Conservation (phyloP, 208 protist species). For the Perkinsela sp. region DNA sequence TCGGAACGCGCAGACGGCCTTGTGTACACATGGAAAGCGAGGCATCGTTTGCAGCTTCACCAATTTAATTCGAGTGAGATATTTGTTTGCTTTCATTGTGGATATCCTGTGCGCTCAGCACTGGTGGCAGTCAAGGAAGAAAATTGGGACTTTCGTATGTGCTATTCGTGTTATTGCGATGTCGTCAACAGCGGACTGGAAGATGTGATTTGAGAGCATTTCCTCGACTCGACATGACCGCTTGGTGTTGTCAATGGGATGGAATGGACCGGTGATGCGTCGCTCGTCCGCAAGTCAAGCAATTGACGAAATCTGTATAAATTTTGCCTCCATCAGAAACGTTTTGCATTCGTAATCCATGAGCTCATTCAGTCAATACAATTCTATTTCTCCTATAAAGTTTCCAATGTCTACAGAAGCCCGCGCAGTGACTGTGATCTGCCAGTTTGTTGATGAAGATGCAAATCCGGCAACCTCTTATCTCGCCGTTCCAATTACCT, state of each 20-base stretch:
- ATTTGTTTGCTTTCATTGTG: constrained; percentile 48
- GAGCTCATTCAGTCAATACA: no score
- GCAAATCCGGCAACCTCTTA: constrained; percentile 52
- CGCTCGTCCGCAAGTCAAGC: no score
- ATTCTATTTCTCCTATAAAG: no score
- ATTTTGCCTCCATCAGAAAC: no score
- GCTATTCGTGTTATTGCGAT: constrained; percentile 38
- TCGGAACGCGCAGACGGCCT: constrained; percentile 17
- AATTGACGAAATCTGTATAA: no score
- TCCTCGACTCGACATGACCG: no score
- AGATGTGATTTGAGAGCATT: constrained; percentile 12
- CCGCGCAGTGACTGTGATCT: no score
- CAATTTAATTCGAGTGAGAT: constrained; percentile 31
- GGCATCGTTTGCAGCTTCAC: constrained; percentile 27
- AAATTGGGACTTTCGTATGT: constrained; percentile 65
- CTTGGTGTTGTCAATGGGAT: no score
- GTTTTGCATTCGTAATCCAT: no score
- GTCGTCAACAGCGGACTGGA: constrained; percentile 26
- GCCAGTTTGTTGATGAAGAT: constrained; percentile 53
- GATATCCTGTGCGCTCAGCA: constrained; percentile 31
- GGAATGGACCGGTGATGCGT: no score
- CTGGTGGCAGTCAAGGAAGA: constrained; percentile 40
- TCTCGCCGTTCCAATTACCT: constrained; percentile 58
- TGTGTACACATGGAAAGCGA: constrained; percentile 28
- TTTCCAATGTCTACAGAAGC: no score